Evolutionary conservation across 805 yeast genomes (phyloP).

Genomic region (Yarrowia sp.): DNA sequence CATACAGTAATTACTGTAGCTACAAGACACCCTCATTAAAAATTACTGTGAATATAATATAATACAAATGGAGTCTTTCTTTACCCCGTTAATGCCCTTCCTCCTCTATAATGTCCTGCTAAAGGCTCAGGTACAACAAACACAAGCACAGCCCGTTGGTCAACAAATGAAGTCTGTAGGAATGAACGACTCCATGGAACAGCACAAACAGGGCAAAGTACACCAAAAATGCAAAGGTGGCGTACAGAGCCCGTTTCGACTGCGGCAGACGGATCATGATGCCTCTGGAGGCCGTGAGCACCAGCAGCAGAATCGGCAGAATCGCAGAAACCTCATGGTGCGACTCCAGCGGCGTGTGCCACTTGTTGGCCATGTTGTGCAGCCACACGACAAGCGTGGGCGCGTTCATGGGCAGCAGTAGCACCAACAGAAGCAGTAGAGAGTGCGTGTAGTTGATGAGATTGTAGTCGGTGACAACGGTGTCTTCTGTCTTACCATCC

Average conservation of each 20-base stretch:
- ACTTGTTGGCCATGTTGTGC: conserved; percentile 75
- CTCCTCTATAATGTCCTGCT: background rate
- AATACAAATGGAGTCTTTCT: background rate
- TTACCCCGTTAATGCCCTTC: no score
- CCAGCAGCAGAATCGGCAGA: conserved; percentile 71
- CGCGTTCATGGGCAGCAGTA: conserved; percentile 78
- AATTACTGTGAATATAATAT: conserved; percentile 4
- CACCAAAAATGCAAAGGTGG: conserved; percentile 54
- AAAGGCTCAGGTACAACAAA: conserved; percentile 37
- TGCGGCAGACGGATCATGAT: conserved; percentile 53
- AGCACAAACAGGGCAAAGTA: conserved; percentile 69
- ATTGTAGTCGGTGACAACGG: background rate
- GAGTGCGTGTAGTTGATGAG: conserved; percentile 63
- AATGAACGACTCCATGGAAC: conserved; percentile 77
- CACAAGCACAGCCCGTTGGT: conserved; percentile 60
- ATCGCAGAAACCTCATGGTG: conserved; percentile 85
- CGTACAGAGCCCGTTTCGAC: conserved; percentile 36
- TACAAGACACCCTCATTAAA: no score
- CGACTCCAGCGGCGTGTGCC: conserved; percentile 86
- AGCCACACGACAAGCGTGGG: conserved; percentile 83
- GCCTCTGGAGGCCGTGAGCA: conserved; percentile 61
- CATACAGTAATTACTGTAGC: no score
- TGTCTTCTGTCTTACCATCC: background rate
- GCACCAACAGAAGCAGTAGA: conserved; percentile 68
- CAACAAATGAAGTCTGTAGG: conserved; percentile 85